Percentiles rank a stretch among this genome's conserved stretches.
Evolutionary conservation across 176 grass and related monocot genomes (phyloP).

Genomic region (Panicum miliaceum): DNA sequence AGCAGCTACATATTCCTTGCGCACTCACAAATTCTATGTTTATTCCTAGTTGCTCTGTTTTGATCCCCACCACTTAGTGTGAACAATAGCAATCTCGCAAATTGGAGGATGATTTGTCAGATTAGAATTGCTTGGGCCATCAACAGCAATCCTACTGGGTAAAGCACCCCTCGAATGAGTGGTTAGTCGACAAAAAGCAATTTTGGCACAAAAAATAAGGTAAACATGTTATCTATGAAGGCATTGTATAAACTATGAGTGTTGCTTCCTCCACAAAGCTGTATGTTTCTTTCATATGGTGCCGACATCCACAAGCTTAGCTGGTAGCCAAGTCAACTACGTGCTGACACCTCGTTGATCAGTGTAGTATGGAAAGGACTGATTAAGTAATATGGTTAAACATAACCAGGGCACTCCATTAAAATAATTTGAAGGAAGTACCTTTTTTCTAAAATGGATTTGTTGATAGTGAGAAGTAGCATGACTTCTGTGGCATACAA

Average conservation of each 20-base stretch:
- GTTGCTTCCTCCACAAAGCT: slow-evolving; percentile 36
- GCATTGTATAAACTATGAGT: slow-evolving; percentile 27
- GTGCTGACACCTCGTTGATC: background rate
- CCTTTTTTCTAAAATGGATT: slow-evolving; percentile 5
- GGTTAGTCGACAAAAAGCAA: slow-evolving; percentile 41
- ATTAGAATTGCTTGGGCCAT: slow-evolving; percentile 33
- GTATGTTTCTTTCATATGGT: slow-evolving; percentile 30
- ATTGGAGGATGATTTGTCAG: slow-evolving; percentile 50
- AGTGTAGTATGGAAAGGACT: background rate
- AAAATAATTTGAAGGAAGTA: background rate
- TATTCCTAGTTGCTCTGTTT: slow-evolving; percentile 10
- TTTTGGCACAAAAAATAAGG: slow-evolving; percentile 8
- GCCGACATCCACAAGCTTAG: slow-evolving; percentile 18
- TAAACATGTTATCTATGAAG: slow-evolving; percentile 43
- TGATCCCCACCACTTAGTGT: slow-evolving; percentile 48
- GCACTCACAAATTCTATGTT: slow-evolving; percentile 41
- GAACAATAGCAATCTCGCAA: slow-evolving; percentile 28
- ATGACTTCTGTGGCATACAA: background rate
- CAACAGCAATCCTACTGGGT: slow-evolving; percentile 40
- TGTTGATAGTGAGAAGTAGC: background rate
- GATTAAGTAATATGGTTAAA: slow-evolving; percentile 12
- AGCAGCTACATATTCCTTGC: slow-evolving; percentile 33
- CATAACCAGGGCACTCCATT: slow-evolving; percentile 16
- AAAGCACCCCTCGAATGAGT: slow-evolving; percentile 42
- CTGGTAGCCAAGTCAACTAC: slow-evolving; percentile 28